Percentiles rank a stretch among this genome's conserved stretches.
Conservation (phyloP, 768 basidiomycete species). For the Tulasnella sp. region DNA sequence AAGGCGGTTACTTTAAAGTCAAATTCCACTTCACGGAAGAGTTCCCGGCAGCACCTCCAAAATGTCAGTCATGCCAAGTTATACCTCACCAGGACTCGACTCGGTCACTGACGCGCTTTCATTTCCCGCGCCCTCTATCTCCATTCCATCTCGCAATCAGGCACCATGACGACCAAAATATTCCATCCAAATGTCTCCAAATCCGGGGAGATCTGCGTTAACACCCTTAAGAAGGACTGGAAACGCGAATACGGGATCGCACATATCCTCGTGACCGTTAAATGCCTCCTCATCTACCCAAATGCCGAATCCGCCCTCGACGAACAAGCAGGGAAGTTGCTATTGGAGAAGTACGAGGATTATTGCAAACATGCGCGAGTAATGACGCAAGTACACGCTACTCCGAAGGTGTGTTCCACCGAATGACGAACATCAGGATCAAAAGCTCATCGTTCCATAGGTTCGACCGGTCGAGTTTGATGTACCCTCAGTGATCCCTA, state of each 20-base stretch:
- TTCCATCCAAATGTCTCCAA: conserved; percentile 94
- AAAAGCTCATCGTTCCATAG: conserved; percentile 20
- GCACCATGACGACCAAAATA: conserved; percentile 88
- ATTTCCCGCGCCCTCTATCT: too few relatives aligned
- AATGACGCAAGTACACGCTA: conserved; percentile 87
- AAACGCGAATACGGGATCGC: conserved; percentile 81
- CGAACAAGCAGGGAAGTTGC: conserved; percentile 88
- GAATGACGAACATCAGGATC: background rate
- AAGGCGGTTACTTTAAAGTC: conserved; percentile 59
- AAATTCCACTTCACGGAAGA: conserved; percentile 88
- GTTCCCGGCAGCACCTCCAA: conserved; percentile 88
- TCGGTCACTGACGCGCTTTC: too few relatives aligned
- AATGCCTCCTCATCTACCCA: conserved; percentile 91
- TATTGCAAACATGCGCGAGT: conserved; percentile 80
- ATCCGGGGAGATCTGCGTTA: conserved; percentile 89
- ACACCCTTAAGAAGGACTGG: conserved; percentile 97
- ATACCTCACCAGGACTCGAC: too few relatives aligned
- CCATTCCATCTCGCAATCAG: conserved; percentile 38
- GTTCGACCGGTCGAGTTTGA: conserved; percentile 57
- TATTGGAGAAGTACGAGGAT: conserved; percentile 80
- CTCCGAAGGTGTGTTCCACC: conserved; percentile 51
- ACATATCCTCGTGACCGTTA: conserved; percentile 86
- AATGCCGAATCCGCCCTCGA: conserved; percentile 95
- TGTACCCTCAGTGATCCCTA: conserved; percentile 23
- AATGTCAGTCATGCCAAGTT: conserved; percentile 50